Evolutionary conservation across 2,329 filamentous ascomycete species (phyloP).

Genomic region (Tolypocladium nubicola): DNA sequence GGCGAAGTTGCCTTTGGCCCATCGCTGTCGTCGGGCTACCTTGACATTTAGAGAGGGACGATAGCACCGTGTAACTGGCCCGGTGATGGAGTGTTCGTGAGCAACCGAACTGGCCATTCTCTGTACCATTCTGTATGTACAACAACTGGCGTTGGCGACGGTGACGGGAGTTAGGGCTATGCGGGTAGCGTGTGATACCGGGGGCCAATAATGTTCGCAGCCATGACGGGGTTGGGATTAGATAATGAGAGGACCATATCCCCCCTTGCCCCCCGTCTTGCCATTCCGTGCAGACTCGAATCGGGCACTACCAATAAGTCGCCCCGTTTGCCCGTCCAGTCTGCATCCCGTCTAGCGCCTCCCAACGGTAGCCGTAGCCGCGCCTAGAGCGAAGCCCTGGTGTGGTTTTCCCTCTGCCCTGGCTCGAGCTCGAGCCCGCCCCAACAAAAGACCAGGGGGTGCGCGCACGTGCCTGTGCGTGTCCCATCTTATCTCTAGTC

Average conservation of each 20-base stretch:
- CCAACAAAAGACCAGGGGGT: neutral
- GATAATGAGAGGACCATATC: neutral
- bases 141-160: neutral
- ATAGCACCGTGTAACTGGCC: neutral
- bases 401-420: neutral
- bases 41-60: conserved; percentile 16
- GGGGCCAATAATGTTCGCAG: neutral
- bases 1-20: conserved; percentile 21
- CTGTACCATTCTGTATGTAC: neutral
- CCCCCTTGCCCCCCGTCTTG: neutral
- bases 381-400: neutral
- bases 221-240: neutral
- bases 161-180: neutral
- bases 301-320: neutral
- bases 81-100: neutral
- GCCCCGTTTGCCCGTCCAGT: neutral
- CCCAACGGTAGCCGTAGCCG: neutral
- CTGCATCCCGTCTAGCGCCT: neutral
- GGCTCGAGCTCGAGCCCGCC: neutral
- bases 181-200: neutral
- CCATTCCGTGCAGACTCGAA: neutral
- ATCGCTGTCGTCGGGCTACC: conserved; percentile 23
- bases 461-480: neutral
- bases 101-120: too few relatives aligned
- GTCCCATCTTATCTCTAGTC: neutral